Conservation (phyloP, 345 rosid species). For the Brassica carinata region DNA sequence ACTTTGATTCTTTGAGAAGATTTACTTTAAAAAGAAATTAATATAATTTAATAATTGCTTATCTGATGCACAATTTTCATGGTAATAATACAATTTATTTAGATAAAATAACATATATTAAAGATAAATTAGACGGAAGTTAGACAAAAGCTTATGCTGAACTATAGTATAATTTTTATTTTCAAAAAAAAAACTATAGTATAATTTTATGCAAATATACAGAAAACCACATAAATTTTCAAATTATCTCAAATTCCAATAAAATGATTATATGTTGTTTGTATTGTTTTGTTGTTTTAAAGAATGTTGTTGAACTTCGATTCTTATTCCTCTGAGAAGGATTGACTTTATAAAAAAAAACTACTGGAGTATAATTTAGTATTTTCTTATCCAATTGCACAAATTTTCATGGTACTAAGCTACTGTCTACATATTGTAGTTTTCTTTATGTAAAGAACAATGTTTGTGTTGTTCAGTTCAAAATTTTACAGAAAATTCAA, state of each 20-base stretch:
- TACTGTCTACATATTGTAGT: not conserved
- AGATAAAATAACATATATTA: not conserved
- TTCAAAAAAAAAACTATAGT: too few relatives aligned
- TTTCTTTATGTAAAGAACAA: not conserved
- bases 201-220: not conserved
- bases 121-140: constrained; percentile 7
- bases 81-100: constrained; percentile 13
- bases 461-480: not conserved
- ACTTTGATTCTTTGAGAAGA: constrained; percentile 6
- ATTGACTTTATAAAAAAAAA: constrained; percentile 18
- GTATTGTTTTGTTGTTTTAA: constrained; percentile 9
- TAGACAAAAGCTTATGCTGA: constrained; percentile 19
- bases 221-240: constrained; percentile 21
- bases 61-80: constrained; percentile 9
- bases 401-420: constrained; percentile 14
- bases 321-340: not conserved
- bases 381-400: constrained; percentile 8
- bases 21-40: constrained; percentile 14
- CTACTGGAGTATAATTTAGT: not conserved
- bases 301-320: not conserved
- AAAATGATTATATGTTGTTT: not conserved
- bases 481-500: not conserved
- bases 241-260: constrained; percentile 29
- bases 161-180: not conserved
- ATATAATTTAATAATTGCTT: not conserved